Base-by-base conservation (phyloP, 1,284 basidiomycete species). In the Apiotrichum akiyoshidainum region DNA sequence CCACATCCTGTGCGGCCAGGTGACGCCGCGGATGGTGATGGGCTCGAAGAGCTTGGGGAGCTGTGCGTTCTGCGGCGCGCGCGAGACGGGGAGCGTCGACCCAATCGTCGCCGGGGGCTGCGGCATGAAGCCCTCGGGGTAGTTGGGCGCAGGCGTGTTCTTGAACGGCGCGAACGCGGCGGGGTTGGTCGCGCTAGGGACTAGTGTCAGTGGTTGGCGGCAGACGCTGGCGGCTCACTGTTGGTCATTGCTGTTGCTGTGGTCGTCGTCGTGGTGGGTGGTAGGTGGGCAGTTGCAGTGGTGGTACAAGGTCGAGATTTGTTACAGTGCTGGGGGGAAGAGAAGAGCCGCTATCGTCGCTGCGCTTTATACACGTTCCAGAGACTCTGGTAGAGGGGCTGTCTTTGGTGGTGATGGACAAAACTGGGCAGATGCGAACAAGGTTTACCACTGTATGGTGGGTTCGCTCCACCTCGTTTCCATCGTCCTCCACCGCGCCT, bases 41-140 rank as follows among this genome's bases (percentile, higher is more conserved):
- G 87, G 85, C 63, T 85, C 77, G 76, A 92, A 92, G 2, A 90
- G 74, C 49, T 80, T 74, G 0, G 88, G 87, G 0, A 83, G 79
- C 21, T 13, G 7, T 1, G 39, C 51, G 58, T 74, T 77, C 57
- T 58, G 49, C 16, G 60, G 60, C 31, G 26, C 58, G 26, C 44
- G 58, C 72, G 76, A 54, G 48, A 22, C 14, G 55, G 60, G 50
- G 22, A 61, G 22, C 17, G 73, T 52, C 0, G 81, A 80, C 2
- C 87, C 88, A 59, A 88, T 84, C 8, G 75, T 66, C 10, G 86
- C 85, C 17, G 84, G 81, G 66, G 87, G 88, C 58, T 83, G 73
- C 0, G 87, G 85, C 22, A 63, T 31, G 46, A 48, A 63, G 12
- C 48, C 37, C 10, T 22, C 14, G 17, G 42, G 54, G 61, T 63